phyloP scores from a whole-genome alignment of 2,329 filamentous ascomycete species.

The Grosmannia serpens region DNA sequence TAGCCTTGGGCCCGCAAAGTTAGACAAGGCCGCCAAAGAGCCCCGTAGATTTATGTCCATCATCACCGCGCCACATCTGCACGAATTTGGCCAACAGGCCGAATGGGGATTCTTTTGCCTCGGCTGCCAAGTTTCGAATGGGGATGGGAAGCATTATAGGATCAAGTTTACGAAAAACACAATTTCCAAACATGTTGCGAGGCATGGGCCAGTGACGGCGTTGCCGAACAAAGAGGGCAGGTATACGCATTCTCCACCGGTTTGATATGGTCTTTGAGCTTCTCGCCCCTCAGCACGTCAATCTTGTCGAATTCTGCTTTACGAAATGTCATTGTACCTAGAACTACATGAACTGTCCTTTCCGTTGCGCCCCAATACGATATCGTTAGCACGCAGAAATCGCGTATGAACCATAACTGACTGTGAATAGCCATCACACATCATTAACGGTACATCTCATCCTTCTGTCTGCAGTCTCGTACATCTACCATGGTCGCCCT shows the following conservation, averaged over 20 bases:
- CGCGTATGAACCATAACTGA: not conserved
- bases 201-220: not conserved
- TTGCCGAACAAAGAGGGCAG: not conserved
- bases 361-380: not conserved
- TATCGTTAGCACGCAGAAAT: not conserved
- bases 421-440: not conserved
- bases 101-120: constrained; percentile 5
- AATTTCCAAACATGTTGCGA: not conserved
- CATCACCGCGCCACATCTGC: constrained; percentile 1
- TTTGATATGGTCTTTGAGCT: not conserved
- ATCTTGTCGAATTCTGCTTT: not conserved
- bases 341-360: not conserved
- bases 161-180: constrained; percentile 4
- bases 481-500: not conserved
- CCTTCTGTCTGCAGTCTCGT: not conserved
- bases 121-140: not conserved
- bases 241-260: not conserved
- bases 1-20: not conserved
- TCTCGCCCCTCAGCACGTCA: not conserved
- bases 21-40: not conserved
- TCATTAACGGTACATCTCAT: not conserved
- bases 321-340: not conserved
- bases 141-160: not conserved
- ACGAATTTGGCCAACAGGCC: not conserved
- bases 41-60: constrained; percentile 1